phyloP scores from a whole-genome alignment of 2,329 filamentous ascomycete species.

The Fusarium temperatum region DNA sequence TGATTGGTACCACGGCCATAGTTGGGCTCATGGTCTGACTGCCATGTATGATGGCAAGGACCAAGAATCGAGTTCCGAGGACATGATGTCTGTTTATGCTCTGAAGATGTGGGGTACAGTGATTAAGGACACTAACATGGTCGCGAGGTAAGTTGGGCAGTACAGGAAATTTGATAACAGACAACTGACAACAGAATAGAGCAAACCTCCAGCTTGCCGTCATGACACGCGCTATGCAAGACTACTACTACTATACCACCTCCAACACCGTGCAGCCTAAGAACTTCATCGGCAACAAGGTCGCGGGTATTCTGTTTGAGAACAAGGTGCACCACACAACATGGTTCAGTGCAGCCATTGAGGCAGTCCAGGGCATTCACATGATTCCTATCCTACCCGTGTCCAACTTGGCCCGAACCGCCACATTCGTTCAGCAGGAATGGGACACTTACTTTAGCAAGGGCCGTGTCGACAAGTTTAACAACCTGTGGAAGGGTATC shows the following conservation, averaged over 20 bases:
- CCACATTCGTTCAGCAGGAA: conserved; percentile 80
- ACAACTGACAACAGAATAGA: conserved; percentile 44
- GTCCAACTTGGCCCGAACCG: conserved; percentile 72
- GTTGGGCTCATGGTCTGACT: conserved; percentile 86
- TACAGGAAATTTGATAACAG: not conserved
- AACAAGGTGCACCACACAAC: conserved; percentile 96
- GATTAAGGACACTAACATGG: conserved; percentile 79
- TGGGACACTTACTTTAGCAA: conserved; percentile 82
- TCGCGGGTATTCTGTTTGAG: conserved; percentile 80
- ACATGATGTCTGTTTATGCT: conserved; percentile 86
- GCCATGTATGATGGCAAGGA: conserved; percentile 78
- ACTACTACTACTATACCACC: conserved; percentile 83
- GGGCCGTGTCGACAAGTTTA: conserved; percentile 69
- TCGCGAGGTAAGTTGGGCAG: conserved; percentile 66
- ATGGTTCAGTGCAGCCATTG: conserved; percentile 79
- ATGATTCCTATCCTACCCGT: conserved; percentile 81
- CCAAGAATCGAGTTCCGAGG: conserved; percentile 89
- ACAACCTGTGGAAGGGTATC: conserved; percentile 86
- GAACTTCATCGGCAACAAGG: conserved; percentile 84
- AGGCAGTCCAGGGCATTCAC: conserved; percentile 81
- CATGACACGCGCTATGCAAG: conserved; percentile 74
- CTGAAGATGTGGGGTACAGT: conserved; percentile 94
- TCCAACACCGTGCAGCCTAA: conserved; percentile 76
- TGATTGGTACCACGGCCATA: conserved; percentile 95
- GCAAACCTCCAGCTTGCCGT: conserved; percentile 87